A percentile compares a stretch with the other conserved stretches of the same genome.
Conservation (phyloP, 2,329 filamentous ascomycete genomes). For the Hypomyces perniciosus region DNA sequence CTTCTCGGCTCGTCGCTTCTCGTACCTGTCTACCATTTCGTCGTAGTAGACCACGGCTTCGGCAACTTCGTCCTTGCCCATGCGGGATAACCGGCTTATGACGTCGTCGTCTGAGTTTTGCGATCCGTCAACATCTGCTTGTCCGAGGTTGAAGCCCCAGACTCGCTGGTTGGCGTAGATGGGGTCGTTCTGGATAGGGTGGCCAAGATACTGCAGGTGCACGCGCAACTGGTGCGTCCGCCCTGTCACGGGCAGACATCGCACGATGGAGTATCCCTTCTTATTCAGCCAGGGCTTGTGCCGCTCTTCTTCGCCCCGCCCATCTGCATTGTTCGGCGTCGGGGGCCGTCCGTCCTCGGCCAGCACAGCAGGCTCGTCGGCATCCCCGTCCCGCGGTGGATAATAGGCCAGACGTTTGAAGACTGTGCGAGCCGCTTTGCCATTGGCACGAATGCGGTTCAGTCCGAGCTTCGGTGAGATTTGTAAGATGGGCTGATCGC, state of each 20-base stretch:
- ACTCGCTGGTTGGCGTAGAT: constrained; percentile 95
- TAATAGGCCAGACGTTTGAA: constrained; percentile 95
- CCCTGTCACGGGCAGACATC: constrained; percentile 87
- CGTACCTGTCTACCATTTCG: constrained; percentile 84
- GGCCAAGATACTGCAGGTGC: constrained; percentile 87
- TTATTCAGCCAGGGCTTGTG: constrained; percentile 43
- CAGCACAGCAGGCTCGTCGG: background rate
- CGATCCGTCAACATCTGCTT: constrained; percentile 56
- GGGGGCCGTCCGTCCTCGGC: constrained; percentile 18
- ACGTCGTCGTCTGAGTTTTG: constrained; percentile 81
- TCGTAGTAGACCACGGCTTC: constrained; percentile 91
- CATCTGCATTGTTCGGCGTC: constrained; percentile 18
- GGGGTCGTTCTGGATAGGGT: constrained; percentile 94
- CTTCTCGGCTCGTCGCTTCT: constrained; percentile 86
- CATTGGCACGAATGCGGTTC: constrained; percentile 89
- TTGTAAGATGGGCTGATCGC: constrained; percentile 86
- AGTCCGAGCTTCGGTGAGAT: constrained; percentile 93
- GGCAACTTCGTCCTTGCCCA: constrained; percentile 92
- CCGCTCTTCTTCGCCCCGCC: constrained; percentile 15
- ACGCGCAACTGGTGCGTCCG: constrained; percentile 93
- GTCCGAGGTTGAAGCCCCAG: constrained; percentile 76
- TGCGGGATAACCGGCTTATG: constrained; percentile 73
- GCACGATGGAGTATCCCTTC: constrained; percentile 87
- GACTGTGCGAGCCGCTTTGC: constrained; percentile 82
- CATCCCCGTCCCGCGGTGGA: constrained; percentile 41